Percentiles rank a stretch among this genome's conserved stretches.
phyloP scores from a whole-genome alignment of 768 basidiomycete genomes.

The Gymnopilus junonius region DNA sequence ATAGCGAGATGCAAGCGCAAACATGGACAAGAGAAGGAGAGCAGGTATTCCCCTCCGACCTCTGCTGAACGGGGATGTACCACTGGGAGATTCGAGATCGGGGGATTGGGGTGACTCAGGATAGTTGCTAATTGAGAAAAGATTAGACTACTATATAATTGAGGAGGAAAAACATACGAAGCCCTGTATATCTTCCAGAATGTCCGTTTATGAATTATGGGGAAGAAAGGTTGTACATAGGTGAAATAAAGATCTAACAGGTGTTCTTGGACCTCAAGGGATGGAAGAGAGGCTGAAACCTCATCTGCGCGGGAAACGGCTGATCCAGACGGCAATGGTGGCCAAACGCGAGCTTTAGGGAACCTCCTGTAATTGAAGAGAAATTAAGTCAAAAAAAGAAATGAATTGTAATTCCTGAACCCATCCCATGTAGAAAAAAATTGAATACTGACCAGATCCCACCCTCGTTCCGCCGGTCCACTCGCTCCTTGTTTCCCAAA shows the following conservation, averaged over 20 bases:
- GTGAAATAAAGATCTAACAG: conserved; percentile 80
- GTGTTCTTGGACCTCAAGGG: conserved; percentile 61
- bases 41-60: conserved; percentile 56
- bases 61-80: conserved; percentile 41
- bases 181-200: conserved; percentile 64
- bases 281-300: conserved; percentile 54
- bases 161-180: conserved; percentile 33
- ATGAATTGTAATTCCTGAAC: conserved; percentile 1
- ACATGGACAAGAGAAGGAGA: conserved; percentile 83
- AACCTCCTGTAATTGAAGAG: conserved; percentile 60
- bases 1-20: conserved; percentile 80
- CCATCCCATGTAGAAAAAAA: conserved; percentile 1
- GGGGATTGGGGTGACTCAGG: conserved; percentile 22
- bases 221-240: conserved; percentile 80
- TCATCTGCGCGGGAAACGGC: conserved; percentile 37
- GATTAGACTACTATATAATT: background rate
- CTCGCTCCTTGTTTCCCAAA: conserved; percentile 60
- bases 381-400: conserved; percentile 9
- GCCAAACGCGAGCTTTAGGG: conserved; percentile 91
- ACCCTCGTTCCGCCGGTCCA: conserved; percentile 71
- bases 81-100: conserved; percentile 13
- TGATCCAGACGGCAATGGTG: conserved; percentile 49
- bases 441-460: conserved; percentile 66
- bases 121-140: conserved; percentile 10
- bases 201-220: conserved; percentile 71